phyloP scores from a whole-genome alignment of 1,284 basidiomycete species.

The Porodaedalea pini region DNA sequence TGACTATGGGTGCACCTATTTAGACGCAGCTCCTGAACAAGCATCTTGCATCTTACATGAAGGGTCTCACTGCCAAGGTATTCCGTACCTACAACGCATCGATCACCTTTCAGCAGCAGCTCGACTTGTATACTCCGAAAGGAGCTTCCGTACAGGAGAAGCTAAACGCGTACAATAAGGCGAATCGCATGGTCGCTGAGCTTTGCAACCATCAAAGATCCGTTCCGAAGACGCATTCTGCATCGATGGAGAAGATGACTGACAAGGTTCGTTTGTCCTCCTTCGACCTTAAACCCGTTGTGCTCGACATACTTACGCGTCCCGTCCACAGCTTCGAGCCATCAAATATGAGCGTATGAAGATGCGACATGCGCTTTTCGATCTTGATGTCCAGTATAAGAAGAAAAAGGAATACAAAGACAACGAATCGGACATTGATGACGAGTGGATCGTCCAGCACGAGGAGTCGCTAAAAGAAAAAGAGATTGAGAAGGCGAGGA shows the following conservation, averaged over 20 bases:
- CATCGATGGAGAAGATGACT: conserved; percentile 87
- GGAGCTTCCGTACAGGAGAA: conserved; percentile 85
- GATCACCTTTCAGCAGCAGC: conserved; percentile 85
- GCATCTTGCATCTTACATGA: conserved; percentile 89
- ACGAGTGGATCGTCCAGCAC: conserved; percentile 82
- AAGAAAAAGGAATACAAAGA: conserved; percentile 77
- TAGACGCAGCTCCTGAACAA: conserved; percentile 87
- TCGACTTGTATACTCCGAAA: conserved; percentile 72
- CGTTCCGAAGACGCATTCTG: conserved; percentile 86
- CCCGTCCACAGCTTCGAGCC: conserved; percentile 51
- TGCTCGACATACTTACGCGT: background rate
- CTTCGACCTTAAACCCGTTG: background rate
- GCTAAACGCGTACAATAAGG: conserved; percentile 91
- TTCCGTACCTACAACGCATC: conserved; percentile 99
- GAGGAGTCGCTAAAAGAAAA: conserved; percentile 79
- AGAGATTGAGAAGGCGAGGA: conserved; percentile 82
- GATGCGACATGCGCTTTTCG: conserved; percentile 77
- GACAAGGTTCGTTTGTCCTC: conserved; percentile 63
- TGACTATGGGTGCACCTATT: conserved; percentile 10
- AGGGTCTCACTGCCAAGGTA: conserved; percentile 93
- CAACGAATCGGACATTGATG: conserved; percentile 90
- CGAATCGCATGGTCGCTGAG: conserved; percentile 92
- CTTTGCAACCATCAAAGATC: conserved; percentile 97
- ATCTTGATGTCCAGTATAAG: conserved; percentile 73
- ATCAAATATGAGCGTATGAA: conserved; percentile 96